These are phyloP conservation scores for Penicillium janthinellum DNA, from an alignment of 2,329 filamentous ascomycete species.

Conservation along the genomic window DNA sequence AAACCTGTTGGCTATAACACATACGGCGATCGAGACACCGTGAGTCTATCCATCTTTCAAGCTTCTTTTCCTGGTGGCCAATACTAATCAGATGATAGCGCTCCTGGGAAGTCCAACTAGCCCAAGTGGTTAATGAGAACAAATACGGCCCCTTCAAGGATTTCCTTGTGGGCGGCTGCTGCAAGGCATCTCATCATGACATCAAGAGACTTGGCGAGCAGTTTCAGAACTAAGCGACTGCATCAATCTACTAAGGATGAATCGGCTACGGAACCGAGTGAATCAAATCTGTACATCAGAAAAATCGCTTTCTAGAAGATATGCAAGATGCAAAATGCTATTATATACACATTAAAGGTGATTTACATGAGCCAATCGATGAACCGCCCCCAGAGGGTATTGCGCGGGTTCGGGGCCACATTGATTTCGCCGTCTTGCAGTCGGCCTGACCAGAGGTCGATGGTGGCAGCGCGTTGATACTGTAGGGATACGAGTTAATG, in stretches of 20 bases:
- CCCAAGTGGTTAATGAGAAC: conserved; percentile 34
- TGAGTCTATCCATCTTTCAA: conserved; percentile 3
- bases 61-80: background rate
- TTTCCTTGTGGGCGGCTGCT: conserved; percentile 51
- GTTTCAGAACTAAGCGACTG: conserved; percentile 10
- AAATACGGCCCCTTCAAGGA: conserved; percentile 31
- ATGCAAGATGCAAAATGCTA: conserved; percentile 14
- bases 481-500: conserved; percentile 15
- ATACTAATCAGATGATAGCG: conserved; percentile 22
- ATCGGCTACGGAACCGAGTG: conserved; percentile 14
- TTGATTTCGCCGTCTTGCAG: conserved; percentile 35
- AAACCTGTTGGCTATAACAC: conserved; percentile 22
- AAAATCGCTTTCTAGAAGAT: conserved; percentile 17
- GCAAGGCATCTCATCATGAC: conserved; percentile 46
- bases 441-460: conserved; percentile 38
- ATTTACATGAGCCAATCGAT: conserved; percentile 31
- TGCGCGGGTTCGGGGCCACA: conserved; percentile 11
- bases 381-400: conserved; percentile 26
- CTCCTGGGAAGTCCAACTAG: conserved; percentile 43
- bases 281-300: conserved; percentile 4
- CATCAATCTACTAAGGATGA: background rate
- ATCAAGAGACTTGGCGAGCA: conserved; percentile 34
- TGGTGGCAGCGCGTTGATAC: conserved; percentile 29
- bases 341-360: conserved; percentile 22
- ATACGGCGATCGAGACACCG: conserved; percentile 22